phyloP scores from a whole-genome alignment of 179 eudicot genomes.

The Kewa caespitosa region DNA sequence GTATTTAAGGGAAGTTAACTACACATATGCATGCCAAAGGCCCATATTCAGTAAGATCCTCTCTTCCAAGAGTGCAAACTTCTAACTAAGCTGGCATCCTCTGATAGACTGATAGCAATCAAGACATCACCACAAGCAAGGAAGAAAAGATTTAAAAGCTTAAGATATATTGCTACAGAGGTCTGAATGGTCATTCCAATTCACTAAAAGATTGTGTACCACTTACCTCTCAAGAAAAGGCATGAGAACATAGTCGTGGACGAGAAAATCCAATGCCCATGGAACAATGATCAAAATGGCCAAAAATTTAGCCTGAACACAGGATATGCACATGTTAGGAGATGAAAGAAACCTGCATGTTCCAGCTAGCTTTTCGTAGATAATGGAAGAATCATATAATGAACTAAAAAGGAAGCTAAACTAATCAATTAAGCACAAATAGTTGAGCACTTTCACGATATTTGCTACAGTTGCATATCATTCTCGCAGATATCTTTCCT shows the following conservation, averaged over 20 bases:
- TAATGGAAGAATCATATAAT: background rate
- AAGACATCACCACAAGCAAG: background rate
- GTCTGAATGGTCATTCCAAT: background rate
- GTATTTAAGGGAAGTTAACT: background rate
- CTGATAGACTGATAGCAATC: no score
- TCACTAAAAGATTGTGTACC: slow-evolving; percentile 9
- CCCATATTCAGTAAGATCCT: background rate
- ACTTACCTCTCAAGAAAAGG: slow-evolving; percentile 92
- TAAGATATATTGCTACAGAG: background rate
- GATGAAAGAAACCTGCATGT: background rate
- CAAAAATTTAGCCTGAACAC: slow-evolving; percentile 91
- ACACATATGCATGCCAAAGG: background rate
- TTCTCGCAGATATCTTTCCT: background rate
- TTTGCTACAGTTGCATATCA: background rate
- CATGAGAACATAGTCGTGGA: slow-evolving; percentile 88
- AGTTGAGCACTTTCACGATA: background rate
- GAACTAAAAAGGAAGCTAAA: background rate
- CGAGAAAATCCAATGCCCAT: slow-evolving; percentile 83
- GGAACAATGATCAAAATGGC: slow-evolving; percentile 76
- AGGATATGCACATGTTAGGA: background rate
- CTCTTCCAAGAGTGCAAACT: background rate
- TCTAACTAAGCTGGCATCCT: no score
- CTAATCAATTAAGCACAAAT: background rate
- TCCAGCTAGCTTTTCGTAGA: background rate
- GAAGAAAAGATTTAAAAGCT: background rate